Conservation (phyloP, 1,139 yeast species). For the Wickerhamiella infanticola region DNA sequence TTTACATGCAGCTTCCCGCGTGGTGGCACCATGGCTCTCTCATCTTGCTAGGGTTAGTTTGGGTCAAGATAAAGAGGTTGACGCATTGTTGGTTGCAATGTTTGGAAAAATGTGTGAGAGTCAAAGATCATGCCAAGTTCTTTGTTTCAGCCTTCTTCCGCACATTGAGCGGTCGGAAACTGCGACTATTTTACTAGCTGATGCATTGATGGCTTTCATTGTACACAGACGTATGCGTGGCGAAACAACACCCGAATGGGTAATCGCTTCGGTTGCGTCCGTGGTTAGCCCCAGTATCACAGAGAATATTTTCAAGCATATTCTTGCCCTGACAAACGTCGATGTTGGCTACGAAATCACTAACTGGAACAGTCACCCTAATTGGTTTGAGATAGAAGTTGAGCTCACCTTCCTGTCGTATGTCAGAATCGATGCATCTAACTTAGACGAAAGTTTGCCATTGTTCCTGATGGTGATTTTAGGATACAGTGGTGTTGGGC, state of each 20-base stretch:
- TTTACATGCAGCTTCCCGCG: background rate
- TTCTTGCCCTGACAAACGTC: background rate
- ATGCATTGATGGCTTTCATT: background rate
- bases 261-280: background rate
- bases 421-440: background rate
- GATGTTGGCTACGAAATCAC: background rate
- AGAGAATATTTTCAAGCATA: background rate
- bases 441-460: background rate
- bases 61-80: background rate
- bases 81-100: background rate
- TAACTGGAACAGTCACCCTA: constrained; percentile 4
- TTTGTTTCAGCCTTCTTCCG: background rate
- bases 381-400: constrained; percentile 5
- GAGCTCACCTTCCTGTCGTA: background rate
- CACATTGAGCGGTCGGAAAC: background rate
- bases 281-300: background rate
- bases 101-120: background rate
- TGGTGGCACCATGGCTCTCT: constrained; percentile 1
- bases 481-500: constrained; percentile 4
- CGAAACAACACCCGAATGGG: background rate
- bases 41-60: background rate
- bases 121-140: background rate
- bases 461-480: constrained; percentile 1
- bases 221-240: background rate
- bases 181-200: background rate